Evolutionary conservation across 371 early-diverging fungal genomes (phyloP), one percentile per base, ranked within the genome.

Genomic region (Mucor mucedo): DNA sequence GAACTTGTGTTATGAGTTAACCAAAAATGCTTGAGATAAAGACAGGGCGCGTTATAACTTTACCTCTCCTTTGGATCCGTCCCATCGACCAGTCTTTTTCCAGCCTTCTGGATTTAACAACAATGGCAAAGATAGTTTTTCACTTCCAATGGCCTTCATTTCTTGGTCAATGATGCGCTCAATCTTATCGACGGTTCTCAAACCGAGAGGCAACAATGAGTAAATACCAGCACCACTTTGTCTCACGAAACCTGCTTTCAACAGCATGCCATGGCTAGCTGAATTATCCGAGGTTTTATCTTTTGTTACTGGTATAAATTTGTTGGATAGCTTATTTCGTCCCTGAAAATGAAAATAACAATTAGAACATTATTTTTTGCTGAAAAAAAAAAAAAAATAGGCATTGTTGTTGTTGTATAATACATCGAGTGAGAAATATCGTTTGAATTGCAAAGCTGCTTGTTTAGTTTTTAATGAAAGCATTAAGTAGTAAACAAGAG

Each of bases 191-290:
- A 94, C 63, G 2, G 87, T 86, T 11, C 93, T 79, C 28, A 93
- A 78, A 2, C 90, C 96, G 29, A 91, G 70, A 8, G 96, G 96
- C 50, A 96, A 71, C 21, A 93, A 75, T 1, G 88, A 86, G 79
- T 89, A 95, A 29, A 94, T 86, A 2, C 96, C 96, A 5, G 94
- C 84, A 10, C 89, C 82, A 10, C 91, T 89, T 88, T 89, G 66
- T 42, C 14, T 38, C 3, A 49, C 27, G 21, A 10, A 35, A 45
- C 16, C 1, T 28, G 27, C 21, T 42, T 32, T n/a, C 9, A 57
- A 30, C 6, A 60, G 38, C 10, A 61, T 40, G 4, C 38, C 48
- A 52, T 71, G 64, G 39, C 71, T 70, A 27, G 56, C 30, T 29
- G 41, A 44, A 41, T 49, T 48, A 7, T 48, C 58, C n/a, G 58